Percentiles rank a stretch among this genome's conserved stretches.
phyloP scores from a whole-genome alignment of 176 grass and related monocot species.

The Panicum miliaceum region DNA sequence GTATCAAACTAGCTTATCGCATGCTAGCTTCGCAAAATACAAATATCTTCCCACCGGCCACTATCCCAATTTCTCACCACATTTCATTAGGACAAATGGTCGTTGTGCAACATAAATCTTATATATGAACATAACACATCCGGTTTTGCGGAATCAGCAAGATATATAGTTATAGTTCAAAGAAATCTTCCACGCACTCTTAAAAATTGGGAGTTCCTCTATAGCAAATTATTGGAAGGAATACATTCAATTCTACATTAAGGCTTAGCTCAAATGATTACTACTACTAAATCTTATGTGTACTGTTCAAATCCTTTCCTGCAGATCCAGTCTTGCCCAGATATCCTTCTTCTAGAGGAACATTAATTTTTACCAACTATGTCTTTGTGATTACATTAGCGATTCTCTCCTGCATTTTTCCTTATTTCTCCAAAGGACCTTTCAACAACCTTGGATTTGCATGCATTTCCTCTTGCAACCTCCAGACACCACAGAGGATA shows the following conservation, averaged over 20 bases:
- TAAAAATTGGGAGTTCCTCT: not conserved
- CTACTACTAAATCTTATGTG: not conserved
- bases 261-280: not conserved
- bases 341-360: not conserved
- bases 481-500: not conserved
- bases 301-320: not conserved
- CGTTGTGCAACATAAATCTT: not conserved
- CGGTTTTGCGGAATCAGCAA: not conserved
- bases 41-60: not conserved
- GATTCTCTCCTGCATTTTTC: not conserved
- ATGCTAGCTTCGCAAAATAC: not conserved
- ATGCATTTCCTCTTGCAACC: not conserved
- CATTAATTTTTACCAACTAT: constrained; percentile 12
- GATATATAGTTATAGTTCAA: not conserved
- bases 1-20: not conserved
- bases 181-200: not conserved
- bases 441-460: not conserved
- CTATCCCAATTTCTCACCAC: not conserved
- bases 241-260: not conserved
- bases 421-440: not conserved
- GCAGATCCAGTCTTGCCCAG: not conserved
- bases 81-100: not conserved
- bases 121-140: not conserved
- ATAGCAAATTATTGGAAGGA: not conserved
- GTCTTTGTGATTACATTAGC: not conserved